These are phyloP conservation scores for Phaffomyces antillensis DNA, from an alignment of 805 yeast genomes.

Conservation along the genomic window DNA sequence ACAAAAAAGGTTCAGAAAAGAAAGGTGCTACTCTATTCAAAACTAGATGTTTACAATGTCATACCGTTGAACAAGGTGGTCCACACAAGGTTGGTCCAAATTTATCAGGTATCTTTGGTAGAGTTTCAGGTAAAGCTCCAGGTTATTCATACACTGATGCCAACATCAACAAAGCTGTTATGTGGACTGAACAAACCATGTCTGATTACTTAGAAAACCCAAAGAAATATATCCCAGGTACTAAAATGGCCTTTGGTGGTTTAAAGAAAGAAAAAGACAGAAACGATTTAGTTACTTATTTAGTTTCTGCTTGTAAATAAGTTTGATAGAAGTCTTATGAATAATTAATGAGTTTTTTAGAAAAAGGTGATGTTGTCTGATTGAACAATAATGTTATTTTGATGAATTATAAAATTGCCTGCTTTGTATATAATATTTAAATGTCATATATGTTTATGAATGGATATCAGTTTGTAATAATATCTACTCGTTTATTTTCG, in stretches of 20 bases:
- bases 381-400: not conserved
- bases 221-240: constrained; percentile 99
- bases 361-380: not conserved
- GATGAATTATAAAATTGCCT: not conserved
- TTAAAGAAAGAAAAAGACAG: constrained; percentile 98
- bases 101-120: constrained; percentile 90
- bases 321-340: not conserved
- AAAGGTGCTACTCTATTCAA: constrained; percentile 98
- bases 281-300: constrained; percentile 91
- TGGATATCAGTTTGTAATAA: not conserved
- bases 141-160: constrained; percentile 98
- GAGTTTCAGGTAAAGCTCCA: constrained; percentile 84
- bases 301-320: constrained; percentile 48
- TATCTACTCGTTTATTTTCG: too few species aligned
- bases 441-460: constrained; percentile 1
- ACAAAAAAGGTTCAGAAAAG: constrained; percentile 55
- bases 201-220: constrained; percentile 97
- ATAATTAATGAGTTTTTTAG: not conserved
- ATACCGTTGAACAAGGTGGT: constrained; percentile 93
- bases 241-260: constrained; percentile 99
- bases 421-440: constrained; percentile 3
- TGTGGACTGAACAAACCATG: constrained; percentile 83
- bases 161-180: constrained; percentile 91
- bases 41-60: constrained; percentile 99
- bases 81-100: constrained; percentile 99